Percentiles rank a stretch among this genome's conserved stretches.
phyloP scores from a whole-genome alignment of 2,329 filamentous ascomycete species.

The Fusarium sp. region DNA sequence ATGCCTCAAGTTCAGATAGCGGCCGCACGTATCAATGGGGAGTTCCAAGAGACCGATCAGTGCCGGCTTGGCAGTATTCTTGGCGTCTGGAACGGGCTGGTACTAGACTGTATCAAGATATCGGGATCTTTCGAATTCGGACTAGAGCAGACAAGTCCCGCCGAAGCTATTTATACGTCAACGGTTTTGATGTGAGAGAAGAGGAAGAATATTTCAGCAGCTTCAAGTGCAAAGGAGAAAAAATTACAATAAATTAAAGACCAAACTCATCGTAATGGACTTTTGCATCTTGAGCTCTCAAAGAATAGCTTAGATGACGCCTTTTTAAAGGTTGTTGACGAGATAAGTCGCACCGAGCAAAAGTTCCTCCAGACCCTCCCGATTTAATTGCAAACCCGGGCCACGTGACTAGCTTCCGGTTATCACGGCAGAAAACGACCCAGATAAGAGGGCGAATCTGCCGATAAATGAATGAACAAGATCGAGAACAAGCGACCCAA shows the following conservation, averaged over 20 bases:
- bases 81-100: neutral
- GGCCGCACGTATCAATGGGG: neutral
- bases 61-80: neutral
- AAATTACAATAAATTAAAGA: neutral
- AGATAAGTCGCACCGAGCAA: slow-evolving; percentile 1
- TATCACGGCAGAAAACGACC: slow-evolving; percentile 9
- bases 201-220: no score
- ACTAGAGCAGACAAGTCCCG: neutral
- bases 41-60: neutral
- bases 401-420: slow-evolving; percentile 10
- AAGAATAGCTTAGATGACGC: neutral
- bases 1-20: neutral
- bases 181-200: neutral
- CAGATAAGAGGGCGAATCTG: slow-evolving; percentile 5
- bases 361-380: slow-evolving; percentile 9
- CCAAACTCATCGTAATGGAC: accelerated
- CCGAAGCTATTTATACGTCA: neutral
- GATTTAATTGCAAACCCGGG: neutral
- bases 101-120: neutral
- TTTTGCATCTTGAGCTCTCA: accelerated
- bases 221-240: neutral
- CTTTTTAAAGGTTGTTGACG: slow-evolving; percentile 10
- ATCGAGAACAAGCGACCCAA: neutral
- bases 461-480: neutral
- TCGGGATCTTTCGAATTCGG: neutral